Percentiles rank a stretch among this genome's conserved stretches.
Evolutionary conservation across 2,329 filamentous ascomycete genomes (phyloP).

Genomic region (Beauveria sp.): DNA sequence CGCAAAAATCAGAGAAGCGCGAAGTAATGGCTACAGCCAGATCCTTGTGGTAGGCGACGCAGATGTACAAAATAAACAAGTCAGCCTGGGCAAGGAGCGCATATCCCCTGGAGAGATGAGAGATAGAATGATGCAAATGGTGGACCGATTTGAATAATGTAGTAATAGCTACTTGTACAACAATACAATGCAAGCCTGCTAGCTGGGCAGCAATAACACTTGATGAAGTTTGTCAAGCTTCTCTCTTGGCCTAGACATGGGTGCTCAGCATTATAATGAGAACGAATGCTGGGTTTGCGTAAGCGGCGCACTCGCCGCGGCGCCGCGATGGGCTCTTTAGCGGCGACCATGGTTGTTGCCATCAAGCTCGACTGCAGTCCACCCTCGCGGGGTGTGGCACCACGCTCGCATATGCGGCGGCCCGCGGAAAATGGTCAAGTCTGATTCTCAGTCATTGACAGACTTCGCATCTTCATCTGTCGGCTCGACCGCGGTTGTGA

Average conservation of each 20-base stretch:
- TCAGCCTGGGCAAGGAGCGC: slow-evolving; percentile 36
- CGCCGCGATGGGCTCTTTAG: neutral
- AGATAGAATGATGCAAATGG: slow-evolving; percentile 36
- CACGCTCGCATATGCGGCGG: neutral
- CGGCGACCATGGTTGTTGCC: neutral
- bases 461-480: neutral
- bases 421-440: neutral
- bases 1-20: slow-evolving; percentile 68
- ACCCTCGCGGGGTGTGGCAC: neutral
- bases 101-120: slow-evolving; percentile 39
- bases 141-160: slow-evolving; percentile 39
- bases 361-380: neutral
- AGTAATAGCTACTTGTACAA: slow-evolving; percentile 3
- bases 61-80: slow-evolving; percentile 50
- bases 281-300: neutral
- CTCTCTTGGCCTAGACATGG: neutral
- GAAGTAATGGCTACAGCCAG: slow-evolving; percentile 61
- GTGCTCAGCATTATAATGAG: neutral
- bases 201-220: neutral
- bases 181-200: neutral
- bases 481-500: slow-evolving; percentile 8
- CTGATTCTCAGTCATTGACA: neutral
- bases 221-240: neutral
- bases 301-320: slow-evolving; percentile 4
- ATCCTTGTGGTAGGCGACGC: slow-evolving; percentile 65